Evolutionary conservation across 2,329 filamentous ascomycete genomes (phyloP).

Genomic region (Fusarium drepaniforme): DNA sequence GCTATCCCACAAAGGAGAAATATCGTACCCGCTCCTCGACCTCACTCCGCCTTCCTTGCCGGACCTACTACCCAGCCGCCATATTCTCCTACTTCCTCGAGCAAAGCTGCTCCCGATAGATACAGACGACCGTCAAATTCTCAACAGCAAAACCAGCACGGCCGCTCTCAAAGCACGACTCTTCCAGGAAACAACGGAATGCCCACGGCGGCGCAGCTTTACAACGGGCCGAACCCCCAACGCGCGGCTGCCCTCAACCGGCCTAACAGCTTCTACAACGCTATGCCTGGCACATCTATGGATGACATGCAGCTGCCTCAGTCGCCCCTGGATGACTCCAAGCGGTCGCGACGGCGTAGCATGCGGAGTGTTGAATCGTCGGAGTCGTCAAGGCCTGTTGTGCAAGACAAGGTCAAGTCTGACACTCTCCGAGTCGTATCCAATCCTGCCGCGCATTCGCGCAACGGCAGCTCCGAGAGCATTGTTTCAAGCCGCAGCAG

Average conservation of each 20-base stretch:
- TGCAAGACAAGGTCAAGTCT: conserved; percentile 40
- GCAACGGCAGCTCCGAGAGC: conserved; percentile 75
- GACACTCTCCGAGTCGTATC: conserved; percentile 55
- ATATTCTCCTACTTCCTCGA: conserved; percentile 55
- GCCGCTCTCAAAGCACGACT: conserved; percentile 52
- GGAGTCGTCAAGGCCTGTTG: conserved; percentile 35
- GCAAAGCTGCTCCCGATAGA: conserved; percentile 75
- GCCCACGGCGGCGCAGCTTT: conserved; percentile 46
- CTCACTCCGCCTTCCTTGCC: conserved; percentile 57
- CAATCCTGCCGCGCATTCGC: conserved; percentile 47
- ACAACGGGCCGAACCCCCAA: conserved; percentile 44
- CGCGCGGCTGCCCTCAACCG: conserved; percentile 55
- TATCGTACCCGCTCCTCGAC: conserved; percentile 54
- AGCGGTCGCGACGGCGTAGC: conserved; percentile 85
- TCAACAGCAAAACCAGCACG: conserved; percentile 49
- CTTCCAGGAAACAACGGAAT: conserved; percentile 43
- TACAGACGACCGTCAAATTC: conserved; percentile 73
- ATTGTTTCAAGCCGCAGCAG: conserved; percentile 68
- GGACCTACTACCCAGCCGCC: conserved; percentile 59
- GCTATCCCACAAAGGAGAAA: conserved; percentile 58
- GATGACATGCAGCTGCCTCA: conserved; percentile 78
- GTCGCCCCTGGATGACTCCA: conserved; percentile 73
- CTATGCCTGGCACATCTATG: conserved; percentile 61
- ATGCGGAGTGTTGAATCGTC: conserved; percentile 72
- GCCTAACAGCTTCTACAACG: conserved; percentile 66